A percentile compares a stretch with the other conserved stretches of the same genome.
Conservation (phyloP, 2,329 filamentous ascomycete genomes). For the Hypoxylon sp. region DNA sequence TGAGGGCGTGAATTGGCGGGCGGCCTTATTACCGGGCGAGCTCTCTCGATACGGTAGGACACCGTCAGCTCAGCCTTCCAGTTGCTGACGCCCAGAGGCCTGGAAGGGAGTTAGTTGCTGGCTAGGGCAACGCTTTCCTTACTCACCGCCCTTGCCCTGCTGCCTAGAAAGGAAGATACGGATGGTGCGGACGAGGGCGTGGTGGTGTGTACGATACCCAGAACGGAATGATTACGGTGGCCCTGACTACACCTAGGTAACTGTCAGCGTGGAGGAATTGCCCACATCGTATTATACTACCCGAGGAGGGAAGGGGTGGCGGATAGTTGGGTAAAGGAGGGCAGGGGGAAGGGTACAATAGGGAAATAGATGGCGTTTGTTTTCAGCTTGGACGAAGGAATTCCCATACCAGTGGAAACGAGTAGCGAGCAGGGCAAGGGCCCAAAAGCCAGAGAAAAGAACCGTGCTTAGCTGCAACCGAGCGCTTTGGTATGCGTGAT, state of each 20-base stretch:
- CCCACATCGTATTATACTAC: conserved; percentile 28
- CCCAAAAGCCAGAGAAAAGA: conserved; percentile 1
- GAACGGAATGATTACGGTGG: conserved; percentile 21
- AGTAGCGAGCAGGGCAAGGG: conserved; percentile 14
- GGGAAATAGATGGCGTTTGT: conserved; percentile 14
- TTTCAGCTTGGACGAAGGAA: conserved; percentile 27
- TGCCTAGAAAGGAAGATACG: conserved; percentile 14
- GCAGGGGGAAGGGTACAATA: neutral
- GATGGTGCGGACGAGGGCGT: conserved; percentile 16
- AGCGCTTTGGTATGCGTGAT: conserved; percentile 16
- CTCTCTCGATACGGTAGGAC: conserved; percentile 34
- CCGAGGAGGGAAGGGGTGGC: conserved; percentile 6
- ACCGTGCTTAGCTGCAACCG: conserved; percentile 32
- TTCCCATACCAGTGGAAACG: conserved; percentile 22
- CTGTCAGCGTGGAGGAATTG: conserved; percentile 11
- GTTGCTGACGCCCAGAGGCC: conserved; percentile 39
- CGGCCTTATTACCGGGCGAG: conserved; percentile 31
- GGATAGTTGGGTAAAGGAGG: conserved; percentile 12
- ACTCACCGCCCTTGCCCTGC: conserved; percentile 27
- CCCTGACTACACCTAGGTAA: conserved; percentile 21
- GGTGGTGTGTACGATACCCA: conserved; percentile 18
- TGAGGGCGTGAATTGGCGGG: conserved; percentile 16
- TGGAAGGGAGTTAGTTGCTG: conserved; percentile 9
- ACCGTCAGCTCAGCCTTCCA: conserved; percentile 41
- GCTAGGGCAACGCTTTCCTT: conserved; percentile 6